Conservation (phyloP, 805 yeast genomes). For the Phaffomyces thermotolerans region DNA sequence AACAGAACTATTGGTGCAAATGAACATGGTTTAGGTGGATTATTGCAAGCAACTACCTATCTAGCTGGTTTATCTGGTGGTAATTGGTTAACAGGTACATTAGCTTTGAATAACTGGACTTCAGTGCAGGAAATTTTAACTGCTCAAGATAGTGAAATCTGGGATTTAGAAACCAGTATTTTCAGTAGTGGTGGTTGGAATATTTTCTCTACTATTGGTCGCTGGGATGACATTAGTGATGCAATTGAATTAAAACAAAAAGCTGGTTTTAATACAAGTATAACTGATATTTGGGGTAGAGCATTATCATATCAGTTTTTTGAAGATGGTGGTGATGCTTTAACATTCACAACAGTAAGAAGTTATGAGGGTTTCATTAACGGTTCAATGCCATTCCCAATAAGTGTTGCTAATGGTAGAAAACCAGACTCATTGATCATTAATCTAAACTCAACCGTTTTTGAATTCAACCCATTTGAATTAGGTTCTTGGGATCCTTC, state of each 20-base stretch:
- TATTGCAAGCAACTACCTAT: constrained; percentile 63
- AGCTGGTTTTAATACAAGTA: constrained; percentile 59
- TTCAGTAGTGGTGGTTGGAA: constrained; percentile 57
- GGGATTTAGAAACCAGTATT: constrained; percentile 63
- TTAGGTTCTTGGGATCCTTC: constrained; percentile 90
- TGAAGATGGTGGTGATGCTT: constrained; percentile 58
- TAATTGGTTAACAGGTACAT: constrained; percentile 67
- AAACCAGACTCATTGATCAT: constrained; percentile 50
- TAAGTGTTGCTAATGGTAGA: constrained; percentile 57
- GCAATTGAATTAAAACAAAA: constrained; percentile 44
- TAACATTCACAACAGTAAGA: constrained; percentile 50
- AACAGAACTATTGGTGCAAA: constrained; percentile 53
- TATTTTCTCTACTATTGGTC: constrained; percentile 40
- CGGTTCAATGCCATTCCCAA: constrained; percentile 67
- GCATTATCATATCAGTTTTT: constrained; percentile 69
- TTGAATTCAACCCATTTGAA: constrained; percentile 58
- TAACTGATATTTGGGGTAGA: constrained; percentile 79
- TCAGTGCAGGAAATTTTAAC: constrained; percentile 51
- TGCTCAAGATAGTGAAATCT: constrained; percentile 36
- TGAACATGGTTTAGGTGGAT: constrained; percentile 58
- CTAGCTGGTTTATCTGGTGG: constrained; percentile 79
- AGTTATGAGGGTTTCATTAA: constrained; percentile 52
- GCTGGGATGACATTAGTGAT: constrained; percentile 46
- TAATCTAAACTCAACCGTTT: constrained; percentile 58
- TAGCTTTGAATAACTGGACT: constrained; percentile 67